Conservation (phyloP, 2,329 filamentous ascomycete species). For the Lachnellula cervina region DNA sequence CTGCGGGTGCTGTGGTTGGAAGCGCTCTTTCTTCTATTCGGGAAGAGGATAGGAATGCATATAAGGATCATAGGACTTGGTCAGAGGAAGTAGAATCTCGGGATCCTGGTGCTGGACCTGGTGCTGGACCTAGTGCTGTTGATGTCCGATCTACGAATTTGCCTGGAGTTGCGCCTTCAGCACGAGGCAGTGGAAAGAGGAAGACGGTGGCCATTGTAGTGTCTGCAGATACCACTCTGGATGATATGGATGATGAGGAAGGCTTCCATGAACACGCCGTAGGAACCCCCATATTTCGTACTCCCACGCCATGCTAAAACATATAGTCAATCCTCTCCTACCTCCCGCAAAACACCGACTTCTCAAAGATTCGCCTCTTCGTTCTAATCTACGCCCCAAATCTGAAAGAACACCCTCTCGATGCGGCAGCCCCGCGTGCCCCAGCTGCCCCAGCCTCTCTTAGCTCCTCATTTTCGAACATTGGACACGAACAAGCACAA, state of each 20-base stretch:
- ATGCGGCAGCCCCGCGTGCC: conserved; percentile 50
- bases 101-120: conserved; percentile 41
- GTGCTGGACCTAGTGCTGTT: conserved; percentile 26
- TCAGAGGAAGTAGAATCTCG: conserved; percentile 80
- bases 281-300: conserved; percentile 36
- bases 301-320: conserved; percentile 12
- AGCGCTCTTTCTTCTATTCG: conserved; percentile 78
- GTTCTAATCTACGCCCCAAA: conserved; percentile 84
- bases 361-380: conserved; percentile 70
- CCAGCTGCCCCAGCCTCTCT: conserved; percentile 59
- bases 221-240: conserved; percentile 65
- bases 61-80: conserved; percentile 85
- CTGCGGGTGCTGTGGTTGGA: conserved; percentile 76
- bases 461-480: conserved; percentile 84
- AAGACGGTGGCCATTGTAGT: conserved; percentile 87
- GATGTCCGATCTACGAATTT: conserved; percentile 22
- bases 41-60: conserved; percentile 76
- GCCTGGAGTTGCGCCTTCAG: conserved; percentile 27
- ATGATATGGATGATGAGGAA: conserved; percentile 55
- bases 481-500: conserved; percentile 67
- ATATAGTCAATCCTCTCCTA: conserved; percentile 78
- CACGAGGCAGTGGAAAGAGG: conserved; percentile 37
- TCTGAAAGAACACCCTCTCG: conserved; percentile 61
- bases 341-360: conserved; percentile 73
- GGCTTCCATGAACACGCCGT: conserved; percentile 75